Base-by-base conservation (phyloP, 2,329 filamentous ascomycete genomes). In the Lithohypha guttulata region DNA sequence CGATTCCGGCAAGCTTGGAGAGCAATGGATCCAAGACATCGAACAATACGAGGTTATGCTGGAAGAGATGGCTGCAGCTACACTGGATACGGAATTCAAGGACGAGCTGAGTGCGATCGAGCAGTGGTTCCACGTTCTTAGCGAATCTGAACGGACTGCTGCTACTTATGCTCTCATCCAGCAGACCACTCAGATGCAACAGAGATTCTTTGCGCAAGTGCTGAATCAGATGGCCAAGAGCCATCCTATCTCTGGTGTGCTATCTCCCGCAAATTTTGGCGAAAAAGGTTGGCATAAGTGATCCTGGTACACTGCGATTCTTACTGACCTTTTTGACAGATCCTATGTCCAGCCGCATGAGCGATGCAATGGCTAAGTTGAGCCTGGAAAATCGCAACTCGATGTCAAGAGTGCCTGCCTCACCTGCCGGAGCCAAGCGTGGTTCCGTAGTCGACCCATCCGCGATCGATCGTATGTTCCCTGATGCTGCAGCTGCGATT, bases 1-100 rank as follows among this genome's bases (percentile, higher is more conserved):
- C 47, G 91, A 96, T 61, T 77, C 82, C 7, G 91, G 96, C 60
- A 89, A 87, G 63, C 83, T 89, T 49, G 86, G 89, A 35, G 87
- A 95, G 66, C 87, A 98, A 63, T 98, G 91, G 91, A 89, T 98
- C 54, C 86, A 89, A 41, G 91, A 98, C 55, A 96, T 98, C 52
- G 91, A 98, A 59, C 89, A 96, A 61, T 95, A 95, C 56, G 91
- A 98, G 69, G 93, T 80, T n/a, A 98, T 91, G 1, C 65, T 98
- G 55, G 91, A 96, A 63, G 91, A 98, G 60, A 98, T 98, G 91
- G 91, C 91, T 29, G 87, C 89, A 21, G 91, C 91, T 19, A 96
- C 91, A n/a, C 70, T 96, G 39, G 91, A 98, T 59, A 91, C 98
- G 67, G 91, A 98, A 59, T 98, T 98, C 71, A 98, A 98, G 68